Evolutionary conservation across 2,329 filamentous ascomycete species (phyloP).

Genomic region (Calonectria naviculata): DNA sequence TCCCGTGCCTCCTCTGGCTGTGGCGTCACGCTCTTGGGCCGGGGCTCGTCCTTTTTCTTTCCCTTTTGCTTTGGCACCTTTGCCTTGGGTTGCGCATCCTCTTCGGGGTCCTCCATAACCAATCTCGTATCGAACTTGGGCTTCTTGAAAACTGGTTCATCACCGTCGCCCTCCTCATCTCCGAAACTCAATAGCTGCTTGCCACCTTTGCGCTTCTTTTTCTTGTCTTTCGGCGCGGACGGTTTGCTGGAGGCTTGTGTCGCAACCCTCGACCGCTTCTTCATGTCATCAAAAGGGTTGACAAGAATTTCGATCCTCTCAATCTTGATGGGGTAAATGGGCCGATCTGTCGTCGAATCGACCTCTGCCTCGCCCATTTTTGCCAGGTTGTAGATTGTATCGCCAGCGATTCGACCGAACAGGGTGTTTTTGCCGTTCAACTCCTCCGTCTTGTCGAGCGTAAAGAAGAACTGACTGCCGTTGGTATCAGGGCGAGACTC

Average conservation of each 20-base stretch:
- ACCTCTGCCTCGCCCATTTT: conserved; percentile 93
- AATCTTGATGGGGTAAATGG: conserved; percentile 87
- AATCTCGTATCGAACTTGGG: conserved; percentile 83
- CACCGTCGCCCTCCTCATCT: conserved; percentile 70
- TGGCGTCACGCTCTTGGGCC: conserved; percentile 23
- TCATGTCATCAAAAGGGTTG: conserved; percentile 87
- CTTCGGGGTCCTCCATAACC: conserved; percentile 65
- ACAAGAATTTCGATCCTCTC: conserved; percentile 79
- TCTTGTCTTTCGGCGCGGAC: conserved; percentile 62
- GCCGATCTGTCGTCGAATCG: conserved; percentile 81
- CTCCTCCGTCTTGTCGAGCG: conserved; percentile 85
- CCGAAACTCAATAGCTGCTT: conserved; percentile 85
- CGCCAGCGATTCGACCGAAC: conserved; percentile 91
- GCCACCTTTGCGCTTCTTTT: conserved; percentile 78
- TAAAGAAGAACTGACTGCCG: conserved; percentile 97
- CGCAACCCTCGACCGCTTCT: conserved; percentile 71
- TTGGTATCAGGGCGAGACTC: conserved; percentile 82
- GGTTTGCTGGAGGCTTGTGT: conserved; percentile 54
- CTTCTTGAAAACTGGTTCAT: conserved; percentile 74
- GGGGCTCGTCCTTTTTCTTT: conserved; percentile 41
- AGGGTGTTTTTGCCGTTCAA: conserved; percentile 91
- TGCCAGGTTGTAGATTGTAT: conserved; percentile 95
- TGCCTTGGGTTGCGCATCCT: conserved; percentile 41
- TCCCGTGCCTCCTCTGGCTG: conserved; percentile 28
- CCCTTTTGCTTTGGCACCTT: conserved; percentile 42